Evolutionary conservation across 495 filamentous ascomycete species (phyloP).

Genomic region (Penicillium pulvis): DNA sequence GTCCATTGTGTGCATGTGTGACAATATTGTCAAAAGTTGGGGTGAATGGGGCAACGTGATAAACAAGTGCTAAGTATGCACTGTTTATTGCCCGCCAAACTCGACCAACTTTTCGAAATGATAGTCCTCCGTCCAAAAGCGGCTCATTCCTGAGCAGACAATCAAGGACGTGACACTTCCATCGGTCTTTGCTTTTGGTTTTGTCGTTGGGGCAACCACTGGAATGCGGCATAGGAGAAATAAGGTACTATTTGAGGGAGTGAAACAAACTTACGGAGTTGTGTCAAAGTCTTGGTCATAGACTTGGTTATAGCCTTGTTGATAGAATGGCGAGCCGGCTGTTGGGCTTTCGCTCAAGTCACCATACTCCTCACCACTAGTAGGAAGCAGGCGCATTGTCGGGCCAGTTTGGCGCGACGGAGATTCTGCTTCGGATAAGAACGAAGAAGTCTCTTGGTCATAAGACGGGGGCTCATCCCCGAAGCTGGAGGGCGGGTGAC

Average conservation of each 20-base stretch:
- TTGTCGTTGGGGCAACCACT: slow-evolving; percentile 19
- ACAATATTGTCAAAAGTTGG: background rate
- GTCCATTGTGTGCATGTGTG: slow-evolving; percentile 17
- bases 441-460: slow-evolving; percentile 34
- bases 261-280: slow-evolving; percentile 43
- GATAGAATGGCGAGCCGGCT: slow-evolving; percentile 20
- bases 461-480: slow-evolving; percentile 49
- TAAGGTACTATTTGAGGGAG: slow-evolving; percentile 7
- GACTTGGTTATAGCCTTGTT: slow-evolving; percentile 23
- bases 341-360: slow-evolving; percentile 27
- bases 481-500: slow-evolving; percentile 35
- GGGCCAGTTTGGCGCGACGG: slow-evolving; percentile 42
- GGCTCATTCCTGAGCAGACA: slow-evolving; percentile 11
- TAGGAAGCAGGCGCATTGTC: slow-evolving; percentile 64
- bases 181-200: slow-evolving; percentile 12
- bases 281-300: slow-evolving; percentile 29
- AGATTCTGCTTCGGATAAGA: slow-evolving; percentile 36
- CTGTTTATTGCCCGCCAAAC: slow-evolving; percentile 11
- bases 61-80: slow-evolving; percentile 13
- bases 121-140: background rate
- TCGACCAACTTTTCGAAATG: background rate
- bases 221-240: slow-evolving; percentile 26
- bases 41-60: slow-evolving; percentile 7
- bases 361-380: slow-evolving; percentile 44
- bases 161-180: slow-evolving; percentile 8